Conservation (phyloP, 345 rosid genomes). For the Theobroma cacao region DNA sequence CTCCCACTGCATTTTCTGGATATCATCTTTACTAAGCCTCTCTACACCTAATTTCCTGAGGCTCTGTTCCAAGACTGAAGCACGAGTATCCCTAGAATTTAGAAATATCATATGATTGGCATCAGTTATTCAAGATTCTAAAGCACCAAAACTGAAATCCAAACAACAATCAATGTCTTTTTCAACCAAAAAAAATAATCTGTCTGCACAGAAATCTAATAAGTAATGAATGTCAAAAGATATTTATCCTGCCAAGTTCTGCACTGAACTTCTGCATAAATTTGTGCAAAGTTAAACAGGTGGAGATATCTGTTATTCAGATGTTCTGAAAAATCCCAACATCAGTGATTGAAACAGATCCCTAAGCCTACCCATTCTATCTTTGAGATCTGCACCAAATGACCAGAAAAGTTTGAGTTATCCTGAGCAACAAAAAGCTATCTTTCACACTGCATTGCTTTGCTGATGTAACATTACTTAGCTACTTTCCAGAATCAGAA, state of each 20-base stretch:
- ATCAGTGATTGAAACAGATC: not conserved
- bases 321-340: not conserved
- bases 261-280: not conserved
- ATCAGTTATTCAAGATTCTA: not conserved
- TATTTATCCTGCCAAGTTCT: constrained; percentile 1
- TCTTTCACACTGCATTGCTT: not conserved
- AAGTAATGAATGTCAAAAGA: not conserved
- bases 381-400: not conserved
- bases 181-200: not conserved
- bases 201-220: not conserved
- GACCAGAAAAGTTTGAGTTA: not conserved
- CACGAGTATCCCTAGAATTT: constrained; percentile 71
- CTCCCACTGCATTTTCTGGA: constrained; percentile 99
- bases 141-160: not conserved
- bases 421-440: not conserved
- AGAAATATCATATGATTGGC: not conserved
- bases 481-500: not conserved
- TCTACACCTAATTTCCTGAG: constrained; percentile 88
- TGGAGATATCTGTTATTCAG: not conserved
- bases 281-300: not conserved
- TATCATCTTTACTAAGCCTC: constrained; percentile 92
- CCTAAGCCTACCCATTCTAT: not conserved
- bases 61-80: constrained; percentile 82
- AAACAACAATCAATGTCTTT: not conserved
- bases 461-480: not conserved